A percentile compares a stretch with the other conserved stretches of the same genome.
These are phyloP conservation scores for Vigna trinervia DNA, from an alignment of 306 rosid genomes.

Conservation along the genomic window DNA sequence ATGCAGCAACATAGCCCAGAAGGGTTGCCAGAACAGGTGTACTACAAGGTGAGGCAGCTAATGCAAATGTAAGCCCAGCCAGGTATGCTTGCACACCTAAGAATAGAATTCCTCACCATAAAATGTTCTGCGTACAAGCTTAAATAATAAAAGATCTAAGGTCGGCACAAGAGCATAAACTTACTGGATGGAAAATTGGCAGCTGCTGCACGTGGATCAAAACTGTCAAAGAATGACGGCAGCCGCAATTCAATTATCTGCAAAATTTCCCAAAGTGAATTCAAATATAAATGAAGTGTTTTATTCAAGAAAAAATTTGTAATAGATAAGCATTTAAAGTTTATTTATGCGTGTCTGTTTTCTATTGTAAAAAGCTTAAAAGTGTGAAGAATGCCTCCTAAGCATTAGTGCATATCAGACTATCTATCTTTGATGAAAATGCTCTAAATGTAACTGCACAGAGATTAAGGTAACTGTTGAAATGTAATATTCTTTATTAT, in stretches of 20 bases:
- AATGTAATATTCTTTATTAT: no score
- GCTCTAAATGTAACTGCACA: conserved; percentile 7
- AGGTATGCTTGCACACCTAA: conserved; percentile 93
- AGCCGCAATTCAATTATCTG: conserved; percentile 86
- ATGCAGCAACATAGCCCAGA: conserved; percentile 90
- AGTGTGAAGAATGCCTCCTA: conserved; percentile 2
- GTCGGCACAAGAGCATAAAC: conserved; percentile 19
- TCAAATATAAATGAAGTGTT: conserved; percentile 19
- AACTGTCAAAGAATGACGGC: conserved; percentile 86
- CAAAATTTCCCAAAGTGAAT: conserved; percentile 41
- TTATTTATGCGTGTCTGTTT: neutral
- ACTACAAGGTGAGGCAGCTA: conserved; percentile 98
- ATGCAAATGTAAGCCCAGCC: conserved; percentile 96
- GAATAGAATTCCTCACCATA: conserved; percentile 38
- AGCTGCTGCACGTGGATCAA: conserved; percentile 91
- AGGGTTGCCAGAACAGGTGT: conserved; percentile 90
- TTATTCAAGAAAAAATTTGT: neutral
- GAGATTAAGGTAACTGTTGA: neutral
- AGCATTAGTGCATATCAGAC: conserved; percentile 8
- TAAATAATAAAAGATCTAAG: conserved; percentile 5
- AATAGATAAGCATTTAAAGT: neutral
- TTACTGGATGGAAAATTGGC: conserved; percentile 93
- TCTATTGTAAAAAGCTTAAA: conserved; percentile 6
- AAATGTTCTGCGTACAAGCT: conserved; percentile 31
- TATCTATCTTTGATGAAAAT: conserved; percentile 15